Conservation (phyloP, 148 eudicot genomes). For the Nepenthes gracilis region DNA sequence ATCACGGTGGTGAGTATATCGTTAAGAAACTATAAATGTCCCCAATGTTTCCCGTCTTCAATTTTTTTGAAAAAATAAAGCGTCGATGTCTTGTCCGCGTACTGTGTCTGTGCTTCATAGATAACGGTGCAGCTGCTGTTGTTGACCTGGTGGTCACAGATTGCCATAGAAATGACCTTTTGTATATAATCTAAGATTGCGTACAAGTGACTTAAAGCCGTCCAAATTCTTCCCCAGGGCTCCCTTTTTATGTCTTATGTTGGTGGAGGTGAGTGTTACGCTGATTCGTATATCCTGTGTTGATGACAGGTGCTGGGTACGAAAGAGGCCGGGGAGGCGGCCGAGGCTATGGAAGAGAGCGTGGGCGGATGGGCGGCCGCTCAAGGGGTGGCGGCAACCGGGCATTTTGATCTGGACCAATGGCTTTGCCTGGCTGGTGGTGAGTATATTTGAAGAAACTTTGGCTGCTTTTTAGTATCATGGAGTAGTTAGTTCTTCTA, state of each 20-base stretch:
- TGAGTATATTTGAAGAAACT: background rate
- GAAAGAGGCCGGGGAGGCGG: slow-evolving; percentile 21
- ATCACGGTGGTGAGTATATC: slow-evolving; percentile 45
- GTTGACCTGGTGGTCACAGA: no score
- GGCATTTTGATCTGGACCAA: slow-evolving; percentile 20
- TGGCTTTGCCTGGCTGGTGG: background rate
- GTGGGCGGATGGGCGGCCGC: slow-evolving; percentile 34
- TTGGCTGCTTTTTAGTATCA: background rate
- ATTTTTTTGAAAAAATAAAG: no score
- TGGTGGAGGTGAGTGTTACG: background rate
- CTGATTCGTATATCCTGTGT: background rate
- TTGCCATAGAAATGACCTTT: no score
- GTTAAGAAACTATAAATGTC: no score
- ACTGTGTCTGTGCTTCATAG: no score
- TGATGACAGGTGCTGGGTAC: slow-evolving; percentile 4
- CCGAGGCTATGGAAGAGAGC: slow-evolving; percentile 34
- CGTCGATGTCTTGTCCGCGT: no score
- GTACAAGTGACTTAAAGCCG: no score
- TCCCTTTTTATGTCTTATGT: no score
- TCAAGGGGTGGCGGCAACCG: slow-evolving; percentile 43
- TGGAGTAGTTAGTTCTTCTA: background rate
- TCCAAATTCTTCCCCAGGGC: no score
- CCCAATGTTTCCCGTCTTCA: no score
- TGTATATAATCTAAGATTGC: no score
- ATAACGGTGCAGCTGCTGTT: no score